Evolutionary conservation across 2,329 filamentous ascomycete genomes (phyloP).

Genomic region (Monosporascus sp.): DNA sequence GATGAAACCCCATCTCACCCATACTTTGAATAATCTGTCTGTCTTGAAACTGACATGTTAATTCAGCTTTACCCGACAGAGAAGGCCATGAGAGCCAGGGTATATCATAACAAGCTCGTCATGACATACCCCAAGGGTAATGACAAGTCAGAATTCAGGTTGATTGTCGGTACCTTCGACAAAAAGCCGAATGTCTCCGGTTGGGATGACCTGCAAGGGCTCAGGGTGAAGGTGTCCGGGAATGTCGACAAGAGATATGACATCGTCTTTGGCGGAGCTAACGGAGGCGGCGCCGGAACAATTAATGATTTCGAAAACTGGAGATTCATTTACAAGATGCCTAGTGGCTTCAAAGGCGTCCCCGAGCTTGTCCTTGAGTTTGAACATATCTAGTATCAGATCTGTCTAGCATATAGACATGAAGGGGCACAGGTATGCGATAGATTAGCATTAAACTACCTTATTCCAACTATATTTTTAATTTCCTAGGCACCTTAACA

Average conservation of each 20-base stretch:
- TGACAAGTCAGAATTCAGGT: constrained; percentile 41
- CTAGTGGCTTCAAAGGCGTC: constrained; percentile 1
- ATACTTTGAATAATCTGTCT: no score
- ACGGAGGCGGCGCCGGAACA: constrained; percentile 26
- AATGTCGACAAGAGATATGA: constrained; percentile 35
- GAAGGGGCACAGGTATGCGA: no score
- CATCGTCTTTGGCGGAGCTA: constrained; percentile 37
- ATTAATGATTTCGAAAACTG: constrained; percentile 40
- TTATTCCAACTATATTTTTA: no score
- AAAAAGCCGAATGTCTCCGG: constrained; percentile 36
- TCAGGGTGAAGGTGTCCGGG: constrained; percentile 39
- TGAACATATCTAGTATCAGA: background rate
- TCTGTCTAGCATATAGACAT: background rate
- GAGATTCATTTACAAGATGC: constrained; percentile 18
- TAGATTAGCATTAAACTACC: no score
- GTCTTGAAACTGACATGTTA: constrained; percentile 1
- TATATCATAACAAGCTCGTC: constrained; percentile 37
- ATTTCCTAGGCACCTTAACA: no score
- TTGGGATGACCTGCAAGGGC: constrained; percentile 44
- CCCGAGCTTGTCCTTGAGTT: constrained; percentile 1
- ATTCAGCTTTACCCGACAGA: constrained; percentile 34
- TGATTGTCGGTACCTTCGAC: constrained; percentile 44
- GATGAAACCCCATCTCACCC: background rate
- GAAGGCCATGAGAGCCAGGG: constrained; percentile 33
- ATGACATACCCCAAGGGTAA: constrained; percentile 51